phyloP scores from a whole-genome alignment of 805 yeast species.

The Candida maris region DNA sequence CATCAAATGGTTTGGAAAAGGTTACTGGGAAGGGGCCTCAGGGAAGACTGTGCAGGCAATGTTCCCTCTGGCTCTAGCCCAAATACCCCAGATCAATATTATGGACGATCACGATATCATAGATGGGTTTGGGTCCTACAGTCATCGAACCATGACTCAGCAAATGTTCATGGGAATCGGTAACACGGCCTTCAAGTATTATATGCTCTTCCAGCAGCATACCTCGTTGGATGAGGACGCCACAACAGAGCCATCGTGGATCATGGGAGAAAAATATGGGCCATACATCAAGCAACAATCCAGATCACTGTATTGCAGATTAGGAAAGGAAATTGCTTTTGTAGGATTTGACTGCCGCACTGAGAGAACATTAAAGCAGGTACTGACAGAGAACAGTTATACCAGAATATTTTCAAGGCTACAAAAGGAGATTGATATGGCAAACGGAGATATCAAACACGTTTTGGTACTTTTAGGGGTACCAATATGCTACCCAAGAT shows the following conservation, averaged over 20 bases:
- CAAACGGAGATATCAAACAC: slow-evolving; percentile 64
- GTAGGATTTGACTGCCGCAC: slow-evolving; percentile 91
- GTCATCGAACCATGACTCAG: slow-evolving; percentile 66
- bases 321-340: slow-evolving; percentile 71
- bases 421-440: slow-evolving; percentile 45
- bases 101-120: slow-evolving; percentile 96
- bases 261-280: slow-evolving; percentile 54
- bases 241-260: slow-evolving; percentile 54
- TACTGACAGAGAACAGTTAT: slow-evolving; percentile 58
- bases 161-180: slow-evolving; percentile 73
- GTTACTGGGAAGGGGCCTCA: slow-evolving; percentile 70
- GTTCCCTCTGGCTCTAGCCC: slow-evolving; percentile 72
- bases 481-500: slow-evolving; percentile 90
- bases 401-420: slow-evolving; percentile 57
- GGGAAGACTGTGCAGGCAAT: slow-evolving; percentile 65
- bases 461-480: slow-evolving; percentile 83
- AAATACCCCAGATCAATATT: slow-evolving; percentile 81
- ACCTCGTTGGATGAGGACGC: slow-evolving; percentile 44
- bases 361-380: slow-evolving; percentile 64
- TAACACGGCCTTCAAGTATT: slow-evolving; percentile 74
- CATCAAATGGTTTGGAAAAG: slow-evolving; percentile 85
- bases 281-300: slow-evolving; percentile 65
- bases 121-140: slow-evolving; percentile 93
- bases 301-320: slow-evolving; percentile 65
- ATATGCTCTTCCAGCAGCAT: slow-evolving; percentile 90